Evolutionary conservation across 176 grass and related monocot genomes (phyloP).

Genomic region (Cymbopogon citratus): DNA sequence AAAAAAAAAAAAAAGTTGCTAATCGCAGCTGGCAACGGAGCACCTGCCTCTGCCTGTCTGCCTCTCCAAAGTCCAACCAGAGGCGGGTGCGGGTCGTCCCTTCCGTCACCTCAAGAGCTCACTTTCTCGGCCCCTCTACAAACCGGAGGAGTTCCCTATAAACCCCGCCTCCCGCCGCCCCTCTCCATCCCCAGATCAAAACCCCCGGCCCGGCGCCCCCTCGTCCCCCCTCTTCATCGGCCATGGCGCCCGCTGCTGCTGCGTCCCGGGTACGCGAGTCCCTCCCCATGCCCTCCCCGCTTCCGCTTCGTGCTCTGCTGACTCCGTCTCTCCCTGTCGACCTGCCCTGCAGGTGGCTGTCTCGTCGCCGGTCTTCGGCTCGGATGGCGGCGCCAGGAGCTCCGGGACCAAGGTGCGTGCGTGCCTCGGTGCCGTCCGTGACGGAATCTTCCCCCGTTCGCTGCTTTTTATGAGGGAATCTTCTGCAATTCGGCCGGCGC

Average conservation of each 20-base stretch:
- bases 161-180: constrained; percentile 6
- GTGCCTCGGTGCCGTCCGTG: background rate
- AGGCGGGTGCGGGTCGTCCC: constrained; percentile 25
- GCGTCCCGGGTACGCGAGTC: constrained; percentile 23
- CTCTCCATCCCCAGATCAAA: constrained; percentile 19
- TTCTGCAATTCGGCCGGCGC: background rate
- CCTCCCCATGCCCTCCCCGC: background rate
- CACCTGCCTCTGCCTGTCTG: background rate
- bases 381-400: constrained; percentile 25
- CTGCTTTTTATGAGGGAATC: background rate
- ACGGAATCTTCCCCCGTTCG: background rate
- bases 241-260: constrained; percentile 33
- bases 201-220: background rate
- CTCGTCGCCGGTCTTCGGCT: constrained; percentile 27
- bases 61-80: background rate
- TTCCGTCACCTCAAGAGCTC: constrained; percentile 53
- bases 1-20: no score
- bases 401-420: constrained; percentile 42
- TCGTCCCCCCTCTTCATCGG: background rate
- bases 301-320: background rate
- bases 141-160: constrained; percentile 11
- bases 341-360: constrained; percentile 28
- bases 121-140: background rate
- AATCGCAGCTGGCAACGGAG: background rate
- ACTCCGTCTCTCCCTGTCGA: background rate